Conservation (phyloP, 2,329 filamentous ascomycete genomes). For the Exutisphaerella laricina region DNA sequence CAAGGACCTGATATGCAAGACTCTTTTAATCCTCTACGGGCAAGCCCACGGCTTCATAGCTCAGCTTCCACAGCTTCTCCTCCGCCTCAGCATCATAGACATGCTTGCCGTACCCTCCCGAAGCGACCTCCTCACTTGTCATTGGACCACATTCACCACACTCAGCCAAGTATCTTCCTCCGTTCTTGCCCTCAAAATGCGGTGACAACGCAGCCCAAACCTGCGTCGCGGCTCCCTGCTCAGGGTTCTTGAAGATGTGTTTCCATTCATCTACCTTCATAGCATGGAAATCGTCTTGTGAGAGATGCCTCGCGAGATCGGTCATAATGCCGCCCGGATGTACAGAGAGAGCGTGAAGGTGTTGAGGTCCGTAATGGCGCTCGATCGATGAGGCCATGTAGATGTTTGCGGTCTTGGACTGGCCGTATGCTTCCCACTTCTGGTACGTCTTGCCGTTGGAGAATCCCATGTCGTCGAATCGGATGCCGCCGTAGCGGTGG, state of each 20-base stretch:
- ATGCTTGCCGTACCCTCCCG: slow-evolving; percentile 32
- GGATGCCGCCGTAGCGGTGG: slow-evolving; percentile 36
- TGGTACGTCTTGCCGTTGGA: slow-evolving; percentile 29
- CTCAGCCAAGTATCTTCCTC: slow-evolving; percentile 45
- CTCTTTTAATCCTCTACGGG: slow-evolving; percentile 9
- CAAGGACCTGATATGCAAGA: no score
- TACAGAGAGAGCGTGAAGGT: slow-evolving; percentile 42
- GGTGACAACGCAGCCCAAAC: slow-evolving; percentile 42
- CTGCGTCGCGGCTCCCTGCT: slow-evolving; percentile 47
- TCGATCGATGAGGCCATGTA: slow-evolving; percentile 50
- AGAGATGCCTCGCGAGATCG: slow-evolving; percentile 19
- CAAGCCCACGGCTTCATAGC: slow-evolving; percentile 28
- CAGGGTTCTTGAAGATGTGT: slow-evolving; percentile 29
- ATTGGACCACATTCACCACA: slow-evolving; percentile 34
- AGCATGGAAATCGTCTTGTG: slow-evolving; percentile 11
- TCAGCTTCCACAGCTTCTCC: slow-evolving; percentile 41
- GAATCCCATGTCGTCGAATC: slow-evolving; percentile 40
- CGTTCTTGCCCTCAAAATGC: slow-evolving; percentile 42
- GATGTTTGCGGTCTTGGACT: slow-evolving; percentile 49
- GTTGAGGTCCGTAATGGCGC: slow-evolving; percentile 41
- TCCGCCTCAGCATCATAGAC: slow-evolving; percentile 40
- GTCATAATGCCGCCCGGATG: slow-evolving; percentile 44
- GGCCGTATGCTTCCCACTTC: slow-evolving; percentile 41
- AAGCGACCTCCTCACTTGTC: slow-evolving; percentile 18
- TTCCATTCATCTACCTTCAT: slow-evolving; percentile 17